Evolutionary conservation across 441 rosid species (phyloP).

Genomic region (Rhodomyrtus psidioides): DNA sequence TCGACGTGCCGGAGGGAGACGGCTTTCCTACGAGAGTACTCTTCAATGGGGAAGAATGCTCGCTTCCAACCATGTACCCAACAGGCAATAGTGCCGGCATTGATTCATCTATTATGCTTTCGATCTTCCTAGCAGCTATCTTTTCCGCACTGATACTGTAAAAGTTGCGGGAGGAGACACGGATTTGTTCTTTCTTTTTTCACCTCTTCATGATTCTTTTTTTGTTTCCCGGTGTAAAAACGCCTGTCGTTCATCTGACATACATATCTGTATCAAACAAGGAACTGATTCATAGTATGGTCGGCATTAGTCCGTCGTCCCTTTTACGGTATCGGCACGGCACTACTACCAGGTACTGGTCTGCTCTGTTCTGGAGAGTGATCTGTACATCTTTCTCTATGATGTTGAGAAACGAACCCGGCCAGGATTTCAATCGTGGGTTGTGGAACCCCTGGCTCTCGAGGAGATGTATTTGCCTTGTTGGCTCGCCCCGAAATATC

Average conservation of each 20-base stretch:
- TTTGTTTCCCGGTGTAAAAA: neutral
- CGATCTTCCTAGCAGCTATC: conserved; percentile 22
- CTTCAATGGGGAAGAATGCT: conserved; percentile 94
- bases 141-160: conserved; percentile 27
- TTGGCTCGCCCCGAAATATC: too few relatives aligned
- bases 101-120: conserved; percentile 7
- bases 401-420: neutral
- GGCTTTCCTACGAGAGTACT: conserved; percentile 84
- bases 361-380: too few relatives aligned
- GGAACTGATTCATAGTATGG: neutral
- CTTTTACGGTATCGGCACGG: neutral
- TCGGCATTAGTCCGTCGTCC: neutral
- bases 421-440: too few relatives aligned
- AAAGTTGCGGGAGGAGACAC: conserved; percentile 11
- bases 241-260: neutral
- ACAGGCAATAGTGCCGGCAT: conserved; percentile 30
- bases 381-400: neutral
- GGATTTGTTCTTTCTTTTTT: neutral
- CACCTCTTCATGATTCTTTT: neutral
- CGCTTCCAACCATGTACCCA: conserved; percentile 63
- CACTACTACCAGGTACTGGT: too few relatives aligned
- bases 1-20: conserved; percentile 64
- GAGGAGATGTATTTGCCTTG: too few relatives aligned
- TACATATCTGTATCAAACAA: neutral
- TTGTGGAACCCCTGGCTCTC: too few relatives aligned